A percentile compares a stretch with the other conserved stretches of the same genome.
Evolutionary conservation across 352 stramenopile species (phyloP).

Genomic region (Thalassiosira mediterranea): DNA sequence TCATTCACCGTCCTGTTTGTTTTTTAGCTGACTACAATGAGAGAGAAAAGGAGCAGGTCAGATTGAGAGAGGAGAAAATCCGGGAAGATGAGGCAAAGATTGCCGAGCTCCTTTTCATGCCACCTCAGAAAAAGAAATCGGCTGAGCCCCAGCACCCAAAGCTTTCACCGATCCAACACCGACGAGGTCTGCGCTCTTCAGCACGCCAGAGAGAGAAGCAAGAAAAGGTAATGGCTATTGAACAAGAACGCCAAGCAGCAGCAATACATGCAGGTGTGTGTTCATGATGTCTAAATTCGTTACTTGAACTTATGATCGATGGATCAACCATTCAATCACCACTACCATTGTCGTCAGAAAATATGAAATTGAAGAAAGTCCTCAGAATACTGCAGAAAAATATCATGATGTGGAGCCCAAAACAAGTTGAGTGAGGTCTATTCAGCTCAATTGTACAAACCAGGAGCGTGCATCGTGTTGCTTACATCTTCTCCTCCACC

Average conservation of each 20-base stretch:
- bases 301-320: background rate
- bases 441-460: too few relatives aligned
- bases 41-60: slow-evolving; percentile 57
- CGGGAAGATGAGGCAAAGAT: slow-evolving; percentile 67
- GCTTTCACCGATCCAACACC: slow-evolving; percentile 12
- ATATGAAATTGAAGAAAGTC: slow-evolving; percentile 61
- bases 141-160: slow-evolving; percentile 15
- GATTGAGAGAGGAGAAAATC: slow-evolving; percentile 52
- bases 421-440: too few relatives aligned
- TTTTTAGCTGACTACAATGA: slow-evolving; percentile 73
- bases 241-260: slow-evolving; percentile 54
- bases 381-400: slow-evolving; percentile 68
- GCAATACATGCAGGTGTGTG: slow-evolving; percentile 18
- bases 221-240: slow-evolving; percentile 23
- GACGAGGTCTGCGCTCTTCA: slow-evolving; percentile 52
- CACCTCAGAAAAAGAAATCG: slow-evolving; percentile 29
- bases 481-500: too few relatives aligned
- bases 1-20: too few relatives aligned
- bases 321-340: too few relatives aligned
- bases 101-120: slow-evolving; percentile 70
- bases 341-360: slow-evolving; percentile 26
- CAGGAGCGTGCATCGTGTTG: too few relatives aligned
- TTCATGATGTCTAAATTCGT: background rate
- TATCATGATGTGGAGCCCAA: slow-evolving; percentile 76
- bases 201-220: slow-evolving; percentile 54